Percentiles rank a stretch among this genome's conserved stretches.
phyloP scores from a whole-genome alignment of 371 early-diverging fungal genomes.

The Mortierella sp. region DNA sequence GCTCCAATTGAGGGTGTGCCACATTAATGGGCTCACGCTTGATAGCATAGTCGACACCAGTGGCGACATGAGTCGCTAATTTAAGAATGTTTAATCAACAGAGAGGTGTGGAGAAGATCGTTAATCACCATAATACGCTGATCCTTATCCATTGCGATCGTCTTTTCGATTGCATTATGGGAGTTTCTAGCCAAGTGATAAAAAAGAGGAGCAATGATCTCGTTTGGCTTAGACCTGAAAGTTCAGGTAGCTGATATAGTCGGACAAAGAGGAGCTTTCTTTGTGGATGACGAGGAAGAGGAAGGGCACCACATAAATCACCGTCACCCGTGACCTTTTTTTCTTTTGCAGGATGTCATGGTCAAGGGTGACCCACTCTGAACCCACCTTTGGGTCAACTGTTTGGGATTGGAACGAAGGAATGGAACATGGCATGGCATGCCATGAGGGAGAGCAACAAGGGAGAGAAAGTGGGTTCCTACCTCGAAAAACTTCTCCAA shows the following conservation, averaged over 20 bases:
- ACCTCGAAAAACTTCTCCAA: constrained; percentile 77
- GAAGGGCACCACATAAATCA: constrained; percentile 3
- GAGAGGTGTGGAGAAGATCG: background rate
- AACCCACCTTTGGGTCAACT: background rate
- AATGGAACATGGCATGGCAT: background rate
- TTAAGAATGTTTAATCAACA: constrained; percentile 16
- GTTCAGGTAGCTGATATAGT: too few species aligned
- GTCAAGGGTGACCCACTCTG: too few species aligned
- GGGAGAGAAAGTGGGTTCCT: background rate
- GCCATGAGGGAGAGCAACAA: too few species aligned
- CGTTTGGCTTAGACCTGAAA: background rate
- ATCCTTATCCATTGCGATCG: background rate
- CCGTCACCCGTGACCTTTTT: constrained; percentile 24
- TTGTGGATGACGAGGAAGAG: background rate
- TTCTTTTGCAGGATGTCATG: background rate
- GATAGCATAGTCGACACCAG: constrained; percentile 65
- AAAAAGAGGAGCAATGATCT: constrained; percentile 6
- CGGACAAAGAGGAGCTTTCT: background rate
- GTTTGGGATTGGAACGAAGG: background rate
- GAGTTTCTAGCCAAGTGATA: background rate
- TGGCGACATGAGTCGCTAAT: constrained; percentile 63
- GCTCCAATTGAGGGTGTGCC: constrained; percentile 64
- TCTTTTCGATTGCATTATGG: background rate
- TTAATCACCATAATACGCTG: constrained; percentile 1
- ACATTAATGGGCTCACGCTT: constrained; percentile 64